phyloP scores from a whole-genome alignment of 306 rosid genomes.

The Quercus glauca region DNA sequence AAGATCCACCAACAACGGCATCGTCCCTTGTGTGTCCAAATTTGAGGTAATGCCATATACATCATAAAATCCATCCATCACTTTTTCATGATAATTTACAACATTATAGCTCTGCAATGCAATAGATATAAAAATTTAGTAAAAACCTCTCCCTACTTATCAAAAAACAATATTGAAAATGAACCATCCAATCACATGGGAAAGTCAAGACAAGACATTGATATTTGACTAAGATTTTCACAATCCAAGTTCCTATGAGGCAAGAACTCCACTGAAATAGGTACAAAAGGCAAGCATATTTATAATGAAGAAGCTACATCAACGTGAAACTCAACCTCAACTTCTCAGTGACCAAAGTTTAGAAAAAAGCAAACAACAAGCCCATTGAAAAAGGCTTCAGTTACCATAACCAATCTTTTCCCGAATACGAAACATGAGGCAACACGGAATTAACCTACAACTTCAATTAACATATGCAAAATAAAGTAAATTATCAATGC shows the following conservation, averaged over 20 bases:
- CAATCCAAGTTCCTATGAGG: neutral
- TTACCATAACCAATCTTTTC: neutral
- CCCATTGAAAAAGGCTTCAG: neutral
- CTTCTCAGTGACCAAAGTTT: neutral
- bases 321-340: neutral
- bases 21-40: conserved; percentile 71
- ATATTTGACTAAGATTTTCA: neutral
- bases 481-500: neutral
- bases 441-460: neutral
- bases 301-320: neutral
- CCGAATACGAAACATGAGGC: neutral
- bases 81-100: conserved; percentile 77
- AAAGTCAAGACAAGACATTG: neutral
- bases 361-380: neutral
- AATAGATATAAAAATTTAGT: conserved; percentile 24
- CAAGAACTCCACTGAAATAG: neutral
- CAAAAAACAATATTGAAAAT: neutral
- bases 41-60: conserved; percentile 64
- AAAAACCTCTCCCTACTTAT: conserved; percentile 12
- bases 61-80: conserved; percentile 96
- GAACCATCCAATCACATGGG: neutral
- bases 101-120: conserved; percentile 81
- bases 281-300: neutral
- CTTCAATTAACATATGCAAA: neutral
- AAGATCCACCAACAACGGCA: conserved; percentile 88